Base-by-base conservation (phyloP, 768 basidiomycete genomes). In the Suillus placidus region DNA sequence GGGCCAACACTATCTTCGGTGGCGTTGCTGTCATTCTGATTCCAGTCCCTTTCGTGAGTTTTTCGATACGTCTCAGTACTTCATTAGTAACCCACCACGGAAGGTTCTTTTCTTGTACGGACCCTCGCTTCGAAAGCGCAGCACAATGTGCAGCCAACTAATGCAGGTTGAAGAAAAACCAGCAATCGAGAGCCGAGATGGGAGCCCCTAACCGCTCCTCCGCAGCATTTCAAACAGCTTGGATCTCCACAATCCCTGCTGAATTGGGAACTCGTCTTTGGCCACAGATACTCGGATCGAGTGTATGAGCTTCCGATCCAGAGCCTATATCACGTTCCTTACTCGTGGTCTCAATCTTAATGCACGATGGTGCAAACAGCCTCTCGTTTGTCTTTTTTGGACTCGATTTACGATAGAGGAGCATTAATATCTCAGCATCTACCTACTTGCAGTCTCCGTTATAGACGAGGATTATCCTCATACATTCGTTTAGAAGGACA, bases 1-100 rank as follows among this genome's bases (percentile, higher is more conserved):
- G 88, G 84, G 85, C 86, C 6, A 85, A 83, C 64, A 84, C 81
- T 9, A 73, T 87, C 0, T 86, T 87, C 68, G 85, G 80, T 6
- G 80, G 79, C 63, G 71, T 90, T 38, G 86, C 84, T 0, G 70
- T 80, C 10, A 14, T 85, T 20, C 81, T 90, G 74, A 77, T 86
- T 23, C 82, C 85, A 4, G 85, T 91, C 37, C 87, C 87, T 12
- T 87, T 84, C 64, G 85, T 86, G 71, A 62, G 84, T 54, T 18
- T 13, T 12, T 57, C 6, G 16, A 57, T 12, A 23, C 23, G 16
- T 43, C 54, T 20, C 23, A 6, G 9, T 12, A n/a, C 10, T 20
- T 45, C 40, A 37, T 58, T 7, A 20, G 5, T 32, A 16, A 32
- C 38, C 23, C 37, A 12, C 57, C 30, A 18, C 38, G 18, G n/a